phyloP scores from a whole-genome alignment of 1,284 basidiomycete genomes.

The Austroboletus niveus region DNA sequence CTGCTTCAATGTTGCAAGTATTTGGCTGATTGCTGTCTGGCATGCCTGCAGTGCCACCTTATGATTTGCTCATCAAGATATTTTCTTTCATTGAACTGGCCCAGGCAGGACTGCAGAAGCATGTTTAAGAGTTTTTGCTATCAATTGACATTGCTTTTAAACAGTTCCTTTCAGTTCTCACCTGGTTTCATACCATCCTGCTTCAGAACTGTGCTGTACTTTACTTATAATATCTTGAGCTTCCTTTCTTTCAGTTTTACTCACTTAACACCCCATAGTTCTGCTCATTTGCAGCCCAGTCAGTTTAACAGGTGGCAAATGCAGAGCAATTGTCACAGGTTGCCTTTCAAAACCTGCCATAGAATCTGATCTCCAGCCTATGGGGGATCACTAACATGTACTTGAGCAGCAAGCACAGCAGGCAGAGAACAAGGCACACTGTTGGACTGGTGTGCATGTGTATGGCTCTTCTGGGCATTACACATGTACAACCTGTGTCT shows the following conservation, averaged over 20 bases:
- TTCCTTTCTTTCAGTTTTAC: constrained; percentile 16
- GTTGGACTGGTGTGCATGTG: too few species aligned
- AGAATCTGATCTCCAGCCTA: constrained; percentile 8
- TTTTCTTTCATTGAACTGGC: too few species aligned
- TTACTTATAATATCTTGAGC: constrained; percentile 12
- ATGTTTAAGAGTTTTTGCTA: too few species aligned
- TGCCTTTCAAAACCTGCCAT: constrained; percentile 15
- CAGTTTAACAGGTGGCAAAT: constrained; percentile 7
- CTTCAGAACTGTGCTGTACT: constrained; percentile 31
- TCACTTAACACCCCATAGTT: constrained; percentile 23
- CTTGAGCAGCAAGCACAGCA: constrained; percentile 7
- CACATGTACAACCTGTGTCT: too few species aligned
- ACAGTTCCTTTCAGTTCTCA: too few species aligned
- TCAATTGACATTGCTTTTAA: too few species aligned
- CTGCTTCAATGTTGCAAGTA: too few species aligned
- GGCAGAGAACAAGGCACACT: not conserved
- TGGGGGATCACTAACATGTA: constrained; percentile 5
- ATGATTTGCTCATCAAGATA: too few species aligned
- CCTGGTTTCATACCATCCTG: constrained; percentile 11
- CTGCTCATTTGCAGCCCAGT: constrained; percentile 14
- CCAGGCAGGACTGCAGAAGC: too few species aligned
- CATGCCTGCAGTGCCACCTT: too few species aligned
- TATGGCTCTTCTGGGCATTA: too few species aligned
- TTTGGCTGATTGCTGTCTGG: too few species aligned
- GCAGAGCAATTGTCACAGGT: constrained; percentile 16